A percentile compares a stretch with the other conserved stretches of the same genome.
Evolutionary conservation across 2,329 filamentous ascomycete genomes (phyloP).

Genomic region (Biscogniauxia sp.): DNA sequence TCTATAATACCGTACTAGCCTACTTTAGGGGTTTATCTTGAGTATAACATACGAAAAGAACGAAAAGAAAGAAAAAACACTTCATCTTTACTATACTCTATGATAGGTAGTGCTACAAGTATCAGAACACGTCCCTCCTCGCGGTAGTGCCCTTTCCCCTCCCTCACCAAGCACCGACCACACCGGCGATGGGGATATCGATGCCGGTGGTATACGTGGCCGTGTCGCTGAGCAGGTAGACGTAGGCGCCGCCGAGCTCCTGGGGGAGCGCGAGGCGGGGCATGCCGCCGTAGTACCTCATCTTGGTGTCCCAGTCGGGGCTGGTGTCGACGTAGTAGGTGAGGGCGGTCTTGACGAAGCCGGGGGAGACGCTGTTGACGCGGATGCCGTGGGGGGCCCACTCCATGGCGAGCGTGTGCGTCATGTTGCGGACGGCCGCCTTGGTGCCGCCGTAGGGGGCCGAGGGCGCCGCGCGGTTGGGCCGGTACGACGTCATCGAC

Average conservation of each 20-base stretch:
- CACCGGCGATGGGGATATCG: slow-evolving; percentile 44
- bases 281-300: slow-evolving; percentile 59
- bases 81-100: not conserved
- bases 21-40: too few species aligned
- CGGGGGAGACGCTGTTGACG: slow-evolving; percentile 47
- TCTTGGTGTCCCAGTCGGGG: slow-evolving; percentile 54
- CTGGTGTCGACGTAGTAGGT: slow-evolving; percentile 50
- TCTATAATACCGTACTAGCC: too few species aligned
- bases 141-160: not conserved
- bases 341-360: slow-evolving; percentile 43
- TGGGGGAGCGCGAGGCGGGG: slow-evolving; percentile 50
- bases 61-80: not conserved
- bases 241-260: slow-evolving; percentile 55
- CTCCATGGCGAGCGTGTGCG: slow-evolving; percentile 44
- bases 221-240: slow-evolving; percentile 53
- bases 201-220: slow-evolving; percentile 50
- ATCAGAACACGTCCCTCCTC: not conserved
- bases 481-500: slow-evolving; percentile 47
- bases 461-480: slow-evolving; percentile 49
- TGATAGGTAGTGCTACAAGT: not conserved
- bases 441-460: slow-evolving; percentile 47
- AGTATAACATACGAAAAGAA: not conserved
- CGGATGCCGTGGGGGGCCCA: slow-evolving; percentile 46
- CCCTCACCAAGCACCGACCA: slow-evolving; percentile 30
- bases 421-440: slow-evolving; percentile 41